Percentiles rank a stretch among this genome's conserved stretches.
These are phyloP conservation scores for Triangularia verruculosa DNA, from an alignment of 2,329 filamentous ascomycete species.

Conservation along the genomic window DNA sequence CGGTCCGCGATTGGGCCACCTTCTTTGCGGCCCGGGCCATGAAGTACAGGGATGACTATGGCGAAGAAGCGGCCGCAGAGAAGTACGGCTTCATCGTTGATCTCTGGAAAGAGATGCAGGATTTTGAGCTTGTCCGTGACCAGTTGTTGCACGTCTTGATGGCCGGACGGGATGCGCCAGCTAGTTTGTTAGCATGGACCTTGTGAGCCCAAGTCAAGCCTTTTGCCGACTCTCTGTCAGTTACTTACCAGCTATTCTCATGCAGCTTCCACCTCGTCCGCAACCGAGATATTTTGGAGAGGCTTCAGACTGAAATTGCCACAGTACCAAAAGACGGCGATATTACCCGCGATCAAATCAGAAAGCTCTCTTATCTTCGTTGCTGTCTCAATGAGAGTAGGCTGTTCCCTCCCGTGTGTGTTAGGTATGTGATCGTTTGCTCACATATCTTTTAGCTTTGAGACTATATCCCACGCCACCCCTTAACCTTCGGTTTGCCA, in stretches of 20 bases:
- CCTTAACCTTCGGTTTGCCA: slow-evolving; percentile 33
- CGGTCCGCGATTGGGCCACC: neutral
- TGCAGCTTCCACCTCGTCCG: slow-evolving; percentile 26
- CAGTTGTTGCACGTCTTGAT: slow-evolving; percentile 28
- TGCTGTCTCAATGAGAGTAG: slow-evolving; percentile 24
- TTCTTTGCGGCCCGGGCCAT: slow-evolving; percentile 9
- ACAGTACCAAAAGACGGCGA: slow-evolving; percentile 18
- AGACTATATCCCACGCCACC: slow-evolving; percentile 37
- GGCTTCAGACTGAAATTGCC: slow-evolving; percentile 24
- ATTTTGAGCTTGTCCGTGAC: slow-evolving; percentile 18
- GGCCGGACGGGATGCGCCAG: slow-evolving; percentile 28
- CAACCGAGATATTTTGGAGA: slow-evolving; percentile 22
- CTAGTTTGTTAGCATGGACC: slow-evolving; percentile 26
- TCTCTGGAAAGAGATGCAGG: neutral
- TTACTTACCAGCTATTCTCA: neutral
- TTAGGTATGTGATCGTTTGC: neutral
- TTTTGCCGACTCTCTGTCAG: neutral
- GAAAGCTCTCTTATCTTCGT: slow-evolving; percentile 24
- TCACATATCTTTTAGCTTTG: slow-evolving; percentile 19
- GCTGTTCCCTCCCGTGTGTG: neutral
- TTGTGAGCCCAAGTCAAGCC: slow-evolving; percentile 16
- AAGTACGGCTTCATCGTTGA: slow-evolving; percentile 9
- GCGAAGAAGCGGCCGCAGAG: slow-evolving; percentile 12
- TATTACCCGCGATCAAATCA: slow-evolving; percentile 23
- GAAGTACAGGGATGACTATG: slow-evolving; percentile 12